Evolutionary conservation across 140 eudicot genomes (phyloP).

Genomic region (Ambrosia hybrid): DNA sequence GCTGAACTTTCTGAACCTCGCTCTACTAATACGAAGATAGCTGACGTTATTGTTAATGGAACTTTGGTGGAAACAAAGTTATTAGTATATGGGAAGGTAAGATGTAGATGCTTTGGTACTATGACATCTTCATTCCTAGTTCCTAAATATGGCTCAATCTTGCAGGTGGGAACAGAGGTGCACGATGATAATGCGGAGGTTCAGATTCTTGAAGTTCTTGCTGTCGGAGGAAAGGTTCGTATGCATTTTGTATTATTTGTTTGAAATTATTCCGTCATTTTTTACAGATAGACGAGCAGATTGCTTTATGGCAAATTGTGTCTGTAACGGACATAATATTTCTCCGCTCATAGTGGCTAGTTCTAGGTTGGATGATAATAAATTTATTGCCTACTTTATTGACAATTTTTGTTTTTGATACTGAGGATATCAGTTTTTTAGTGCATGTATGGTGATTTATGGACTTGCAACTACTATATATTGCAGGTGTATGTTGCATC

Average conservation of each 20-base stretch:
- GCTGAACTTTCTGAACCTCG: slow-evolving; percentile 44
- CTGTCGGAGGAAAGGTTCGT: slow-evolving; percentile 93
- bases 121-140: too few species aligned
- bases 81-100: slow-evolving; percentile 78
- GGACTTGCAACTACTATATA: neutral
- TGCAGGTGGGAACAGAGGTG: slow-evolving; percentile 58
- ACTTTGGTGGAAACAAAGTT: slow-evolving; percentile 70
- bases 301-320: neutral
- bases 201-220: slow-evolving; percentile 75
- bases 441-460: slow-evolving; percentile 11
- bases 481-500: slow-evolving; percentile 74
- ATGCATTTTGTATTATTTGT: neutral
- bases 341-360: too few species aligned
- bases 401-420: neutral
- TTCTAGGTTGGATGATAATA: slow-evolving; percentile 4
- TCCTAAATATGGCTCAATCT: slow-evolving; percentile 7
- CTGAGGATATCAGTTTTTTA: slow-evolving; percentile 1
- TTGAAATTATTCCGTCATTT: neutral
- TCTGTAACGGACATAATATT: neutral
- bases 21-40: slow-evolving; percentile 45
- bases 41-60: slow-evolving; percentile 82
- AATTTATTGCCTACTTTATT: neutral
- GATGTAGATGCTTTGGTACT: slow-evolving; percentile 1
- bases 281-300: neutral
- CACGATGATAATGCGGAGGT: slow-evolving; percentile 53